Conservation (phyloP, 2,329 filamentous ascomycete species). For the Botrytis elliptica region DNA sequence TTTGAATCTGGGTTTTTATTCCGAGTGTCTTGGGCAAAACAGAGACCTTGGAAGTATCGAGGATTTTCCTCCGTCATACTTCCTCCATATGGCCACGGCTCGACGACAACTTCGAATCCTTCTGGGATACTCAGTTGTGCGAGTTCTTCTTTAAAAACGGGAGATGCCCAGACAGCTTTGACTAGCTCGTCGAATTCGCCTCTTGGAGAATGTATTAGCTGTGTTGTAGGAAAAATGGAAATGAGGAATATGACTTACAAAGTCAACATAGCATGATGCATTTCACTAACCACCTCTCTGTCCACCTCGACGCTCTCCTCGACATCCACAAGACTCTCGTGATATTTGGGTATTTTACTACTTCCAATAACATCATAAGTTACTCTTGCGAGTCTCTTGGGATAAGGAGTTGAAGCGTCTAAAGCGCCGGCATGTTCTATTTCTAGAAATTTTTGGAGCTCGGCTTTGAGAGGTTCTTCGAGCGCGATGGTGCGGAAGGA, state of each 20-base stretch:
- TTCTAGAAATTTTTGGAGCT: slow-evolving; percentile 50
- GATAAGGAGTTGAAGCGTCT: slow-evolving; percentile 41
- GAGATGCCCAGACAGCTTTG: neutral
- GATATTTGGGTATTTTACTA: slow-evolving; percentile 52
- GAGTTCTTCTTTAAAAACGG: slow-evolving; percentile 7
- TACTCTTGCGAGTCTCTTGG: slow-evolving; percentile 51
- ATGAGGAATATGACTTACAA: slow-evolving; percentile 40
- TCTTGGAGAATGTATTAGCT: neutral
- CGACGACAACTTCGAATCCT: slow-evolving; percentile 53
- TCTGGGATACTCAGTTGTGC: slow-evolving; percentile 49
- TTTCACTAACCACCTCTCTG: slow-evolving; percentile 47
- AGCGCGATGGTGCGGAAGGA: slow-evolving; percentile 62
- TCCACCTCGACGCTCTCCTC: slow-evolving; percentile 43
- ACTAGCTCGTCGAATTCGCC: slow-evolving; percentile 6
- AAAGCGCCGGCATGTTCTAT: slow-evolving; percentile 45
- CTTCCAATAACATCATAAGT: slow-evolving; percentile 56
- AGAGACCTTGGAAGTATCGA: slow-evolving; percentile 54
- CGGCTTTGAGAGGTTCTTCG: slow-evolving; percentile 52
- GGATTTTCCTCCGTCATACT: slow-evolving; percentile 42
- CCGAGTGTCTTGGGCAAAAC: slow-evolving; percentile 49
- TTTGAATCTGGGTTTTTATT: slow-evolving; percentile 39
- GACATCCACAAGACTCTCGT: slow-evolving; percentile 54
- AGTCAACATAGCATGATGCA: slow-evolving; percentile 50
- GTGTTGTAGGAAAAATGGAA: neutral
- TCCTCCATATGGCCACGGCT: slow-evolving; percentile 57